Base-by-base conservation (phyloP, 2,329 filamentous ascomycete genomes). In the Ophiocordyceps unilateralis region DNA sequence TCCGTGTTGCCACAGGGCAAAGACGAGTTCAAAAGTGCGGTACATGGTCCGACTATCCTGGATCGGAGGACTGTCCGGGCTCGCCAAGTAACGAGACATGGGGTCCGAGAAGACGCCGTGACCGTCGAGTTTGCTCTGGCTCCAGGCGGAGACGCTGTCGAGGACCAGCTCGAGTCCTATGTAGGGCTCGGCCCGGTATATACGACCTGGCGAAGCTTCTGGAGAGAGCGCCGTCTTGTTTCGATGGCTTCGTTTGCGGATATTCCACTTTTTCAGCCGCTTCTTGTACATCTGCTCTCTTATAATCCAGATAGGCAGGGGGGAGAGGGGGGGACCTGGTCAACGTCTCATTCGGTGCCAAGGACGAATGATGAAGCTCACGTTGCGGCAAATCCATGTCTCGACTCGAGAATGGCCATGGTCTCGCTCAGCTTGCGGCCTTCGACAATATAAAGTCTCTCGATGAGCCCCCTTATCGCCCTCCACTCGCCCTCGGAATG, bases 221-320 rank as follows among this genome's bases (percentile, higher is more conserved):
- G n/a, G 12, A 15, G 45, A 44, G 6, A 43, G 28, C 9, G 49
- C 43, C 3, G 44, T 47, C n/a, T 45, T 45, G 1, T 56, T 60
- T 39, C 58, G 53, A 47, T 62, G 61, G 43, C 51, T 50, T 32
- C 58, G 53, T 43, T 62, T 62, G 42, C 59, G 55, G 20, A 62
- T 46, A 41, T 59, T 57, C 59, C 59, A 62, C 47, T 61, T 62
- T 48, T 58, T 59, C 39, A 62, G 48, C 26, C 59, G 53, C 47
- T 62, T 62, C 45, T 62, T 62, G 43, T 60, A 62, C 58, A 62
- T 62, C 51, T 62, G 58, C 44, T 61, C 58, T 43, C 59, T 62
- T 41, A 24, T 34, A 6, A 22, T 21, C 17, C 28, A 30, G 10
- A 28, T 4, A 30, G n/a, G 6, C 24, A n/a, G n/a, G n/a, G 24